A percentile compares a stretch with the other conserved stretches of the same genome.
phyloP scores from a whole-genome alignment of 2,329 filamentous ascomycete species.

The Akanthomyces lecanii region DNA sequence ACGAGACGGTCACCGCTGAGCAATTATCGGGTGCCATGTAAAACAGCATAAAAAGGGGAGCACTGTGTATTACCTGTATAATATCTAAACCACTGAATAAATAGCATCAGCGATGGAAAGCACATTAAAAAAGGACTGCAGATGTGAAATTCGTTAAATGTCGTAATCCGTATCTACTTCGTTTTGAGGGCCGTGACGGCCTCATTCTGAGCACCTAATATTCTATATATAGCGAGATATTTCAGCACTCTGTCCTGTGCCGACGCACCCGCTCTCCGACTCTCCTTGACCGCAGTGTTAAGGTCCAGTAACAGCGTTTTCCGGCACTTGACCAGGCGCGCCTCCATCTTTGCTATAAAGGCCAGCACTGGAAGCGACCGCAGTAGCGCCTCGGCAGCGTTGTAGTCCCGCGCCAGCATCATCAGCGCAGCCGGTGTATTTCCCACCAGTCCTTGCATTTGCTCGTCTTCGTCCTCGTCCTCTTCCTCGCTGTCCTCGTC shows the following conservation, averaged over 20 bases:
- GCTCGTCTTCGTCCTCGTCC: slow-evolving; percentile 38
- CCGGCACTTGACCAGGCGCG: slow-evolving; percentile 49
- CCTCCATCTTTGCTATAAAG: slow-evolving; percentile 49
- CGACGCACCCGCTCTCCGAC: slow-evolving; percentile 38
- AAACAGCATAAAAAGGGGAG: slow-evolving; percentile 23
- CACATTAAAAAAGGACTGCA: background rate
- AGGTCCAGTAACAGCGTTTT: slow-evolving; percentile 55
- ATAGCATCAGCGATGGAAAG: slow-evolving; percentile 12
- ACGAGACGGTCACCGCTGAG: slow-evolving; percentile 51
- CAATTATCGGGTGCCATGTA: slow-evolving; percentile 54
- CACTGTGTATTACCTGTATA: slow-evolving; percentile 14
- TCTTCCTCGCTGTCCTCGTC: slow-evolving; percentile 35
- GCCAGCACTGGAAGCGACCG: slow-evolving; percentile 42
- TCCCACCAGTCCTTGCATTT: slow-evolving; percentile 34
- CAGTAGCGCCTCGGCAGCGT: slow-evolving; percentile 38
- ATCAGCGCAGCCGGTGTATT: slow-evolving; percentile 46
- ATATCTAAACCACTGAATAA: slow-evolving; percentile 19
- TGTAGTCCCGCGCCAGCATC: slow-evolving; percentile 43
- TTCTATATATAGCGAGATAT: slow-evolving; percentile 50
- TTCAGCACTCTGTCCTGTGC: slow-evolving; percentile 46
- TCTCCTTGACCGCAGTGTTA: slow-evolving; percentile 44
- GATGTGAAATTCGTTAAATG: slow-evolving; percentile 25
- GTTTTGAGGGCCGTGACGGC: slow-evolving; percentile 43
- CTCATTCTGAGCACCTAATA: slow-evolving; percentile 48
- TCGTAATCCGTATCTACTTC: slow-evolving; percentile 26